phyloP scores from a whole-genome alignment of 352 stramenopile species.

The Phytophthora tubulina region DNA sequence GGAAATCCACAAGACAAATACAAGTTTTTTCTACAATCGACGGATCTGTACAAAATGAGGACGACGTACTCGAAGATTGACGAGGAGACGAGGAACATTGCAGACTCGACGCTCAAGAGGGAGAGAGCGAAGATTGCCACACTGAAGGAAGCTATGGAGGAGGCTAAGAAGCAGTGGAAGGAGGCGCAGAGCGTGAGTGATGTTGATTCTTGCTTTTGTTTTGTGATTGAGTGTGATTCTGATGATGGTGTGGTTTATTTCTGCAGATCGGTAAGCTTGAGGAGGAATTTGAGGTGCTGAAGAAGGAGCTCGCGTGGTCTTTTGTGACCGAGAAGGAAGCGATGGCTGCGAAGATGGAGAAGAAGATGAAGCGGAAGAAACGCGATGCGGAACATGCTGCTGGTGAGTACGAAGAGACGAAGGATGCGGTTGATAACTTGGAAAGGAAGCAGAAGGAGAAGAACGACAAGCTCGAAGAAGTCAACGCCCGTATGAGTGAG shows the following conservation, averaged over 20 bases:
- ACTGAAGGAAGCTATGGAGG: slow-evolving; percentile 66
- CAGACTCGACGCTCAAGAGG: slow-evolving; percentile 72
- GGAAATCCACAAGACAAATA: slow-evolving; percentile 97
- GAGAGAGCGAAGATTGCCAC: slow-evolving; percentile 71
- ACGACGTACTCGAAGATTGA: slow-evolving; percentile 90
- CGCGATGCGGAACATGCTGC: slow-evolving; percentile 48
- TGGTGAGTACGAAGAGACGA: slow-evolving; percentile 58
- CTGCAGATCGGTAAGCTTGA: slow-evolving; percentile 79
- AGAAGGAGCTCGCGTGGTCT: slow-evolving; percentile 85
- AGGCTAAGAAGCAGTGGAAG: slow-evolving; percentile 77
- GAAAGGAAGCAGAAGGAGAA: slow-evolving; percentile 72
- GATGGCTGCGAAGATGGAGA: slow-evolving; percentile 55
- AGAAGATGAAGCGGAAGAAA: slow-evolving; percentile 69
- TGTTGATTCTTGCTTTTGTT: slow-evolving; percentile 7
- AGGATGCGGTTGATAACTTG: slow-evolving; percentile 54
- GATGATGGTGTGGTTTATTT: slow-evolving; percentile 2
- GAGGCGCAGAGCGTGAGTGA: slow-evolving; percentile 72
- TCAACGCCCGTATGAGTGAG: slow-evolving; percentile 51
- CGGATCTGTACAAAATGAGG: slow-evolving; percentile 94
- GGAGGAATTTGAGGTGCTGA: slow-evolving; percentile 74
- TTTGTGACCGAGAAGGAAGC: slow-evolving; percentile 81
- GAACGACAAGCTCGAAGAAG: slow-evolving; percentile 68
- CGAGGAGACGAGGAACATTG: slow-evolving; percentile 72
- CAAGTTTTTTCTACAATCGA: slow-evolving; percentile 97
- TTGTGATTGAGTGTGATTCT: background rate